Evolutionary conservation across 805 yeast genomes (phyloP), one percentile per base, ranked within the genome.

Genomic region (Candida nitratophila): DNA sequence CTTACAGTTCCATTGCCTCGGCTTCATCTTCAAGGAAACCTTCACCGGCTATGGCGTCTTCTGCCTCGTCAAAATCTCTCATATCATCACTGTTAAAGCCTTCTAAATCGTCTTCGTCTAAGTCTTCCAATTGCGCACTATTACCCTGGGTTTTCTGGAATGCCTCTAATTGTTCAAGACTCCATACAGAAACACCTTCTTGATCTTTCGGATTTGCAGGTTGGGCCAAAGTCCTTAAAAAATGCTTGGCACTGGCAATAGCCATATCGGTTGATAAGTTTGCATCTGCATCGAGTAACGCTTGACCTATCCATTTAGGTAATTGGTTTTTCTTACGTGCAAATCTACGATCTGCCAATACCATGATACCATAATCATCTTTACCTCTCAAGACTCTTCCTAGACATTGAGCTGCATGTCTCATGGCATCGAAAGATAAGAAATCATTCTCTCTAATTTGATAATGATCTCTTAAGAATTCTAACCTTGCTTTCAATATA

Each of bases 291-390:
- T 93, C 98, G 14, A 83, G 70, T 41, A 93, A 71, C 1, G 90
- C 97, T 59, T 93, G 98, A 0, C 89, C 84, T 37, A 93, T 93
- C 99, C 99, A 93, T 62, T 87, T 90, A 0, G 99, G 99, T 31
- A 93, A 66, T 62, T 93, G 99, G 37, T 69, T 75, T 54, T 86
- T 81, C 65, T 91, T 93, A 51, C 87, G 76, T 1, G 90, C 76
- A 63, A 93, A 93, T 60, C 99, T 73, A 52, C 96, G 73, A 62
- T 93, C 99, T 0, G 99, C 99, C 48, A 93, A 67, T 37, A 93
- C 97, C 99, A 93, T 93, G 53, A 93, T 85, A 50, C 99, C 99
- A 63, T 93, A 93, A 69, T 93, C 99, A 59, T 93, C 97, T 61
- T 93, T 93, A 52, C 99, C 99, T 69, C 99, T 79, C 50, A 93